Conservation (phyloP, 176 grass and related monocot species). For the Hsuehochloa calcarea region DNA sequence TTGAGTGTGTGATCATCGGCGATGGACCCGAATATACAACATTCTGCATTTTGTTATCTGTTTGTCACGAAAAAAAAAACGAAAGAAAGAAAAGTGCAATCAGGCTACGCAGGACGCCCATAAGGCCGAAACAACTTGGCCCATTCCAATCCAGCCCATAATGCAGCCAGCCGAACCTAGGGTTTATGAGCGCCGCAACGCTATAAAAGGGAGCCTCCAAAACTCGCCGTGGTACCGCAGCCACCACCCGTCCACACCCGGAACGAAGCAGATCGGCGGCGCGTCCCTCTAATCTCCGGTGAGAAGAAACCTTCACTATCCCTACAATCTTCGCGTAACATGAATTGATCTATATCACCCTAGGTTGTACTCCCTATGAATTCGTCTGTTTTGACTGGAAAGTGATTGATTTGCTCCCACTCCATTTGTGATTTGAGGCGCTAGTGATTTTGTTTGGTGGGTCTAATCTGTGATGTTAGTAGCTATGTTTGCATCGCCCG, state of each 20-base stretch:
- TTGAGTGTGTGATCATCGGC: too few species aligned
- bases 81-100: not conserved
- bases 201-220: slow-evolving; percentile 7
- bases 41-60: not conserved
- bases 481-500: not conserved
- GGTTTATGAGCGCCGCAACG: slow-evolving; percentile 15
- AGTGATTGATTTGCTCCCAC: not conserved
- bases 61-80: not conserved
- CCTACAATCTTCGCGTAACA: not conserved
- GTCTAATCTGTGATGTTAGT: not conserved
- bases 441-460: not conserved
- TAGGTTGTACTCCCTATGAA: not conserved
- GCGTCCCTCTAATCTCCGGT: slow-evolving; percentile 11
- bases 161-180: slow-evolving; percentile 4
- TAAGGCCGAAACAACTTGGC: not conserved
- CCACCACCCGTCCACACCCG: not conserved
- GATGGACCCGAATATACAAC: too few species aligned
- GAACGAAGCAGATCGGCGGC: slow-evolving; percentile 19
- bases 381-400: not conserved
- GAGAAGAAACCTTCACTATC: not conserved
- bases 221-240: not conserved
- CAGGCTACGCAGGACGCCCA: not conserved
- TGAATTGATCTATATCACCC: not conserved
- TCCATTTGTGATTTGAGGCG: not conserved
- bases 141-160: slow-evolving; percentile 8